These are phyloP conservation scores for Talaromyces pinophilus DNA, from an alignment of 2,329 filamentous ascomycete species.

Conservation along the genomic window DNA sequence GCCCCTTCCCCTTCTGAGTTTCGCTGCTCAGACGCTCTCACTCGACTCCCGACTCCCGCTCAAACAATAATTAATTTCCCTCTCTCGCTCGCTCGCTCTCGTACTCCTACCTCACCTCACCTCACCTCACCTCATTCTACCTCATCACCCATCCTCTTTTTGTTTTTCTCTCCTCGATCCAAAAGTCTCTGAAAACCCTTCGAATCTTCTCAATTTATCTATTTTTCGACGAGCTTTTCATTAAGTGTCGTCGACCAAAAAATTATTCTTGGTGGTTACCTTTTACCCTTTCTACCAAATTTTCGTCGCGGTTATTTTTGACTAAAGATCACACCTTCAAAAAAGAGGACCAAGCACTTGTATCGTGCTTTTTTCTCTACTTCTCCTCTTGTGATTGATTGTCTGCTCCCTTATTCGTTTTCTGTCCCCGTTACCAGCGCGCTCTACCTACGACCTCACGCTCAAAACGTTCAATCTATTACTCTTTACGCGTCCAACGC, in stretches of 20 bases:
- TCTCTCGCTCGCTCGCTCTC: conserved; percentile 14
- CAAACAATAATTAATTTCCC: conserved; percentile 15
- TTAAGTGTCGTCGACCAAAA: conserved; percentile 50
- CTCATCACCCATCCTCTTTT: conserved; percentile 20
- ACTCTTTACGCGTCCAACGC: background rate
- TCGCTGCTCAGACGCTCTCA: conserved; percentile 10
- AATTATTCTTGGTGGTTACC: conserved; percentile 29
- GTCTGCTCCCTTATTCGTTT: conserved; percentile 6
- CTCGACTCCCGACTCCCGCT: conserved; percentile 19
- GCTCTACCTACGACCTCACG: conserved; percentile 8
- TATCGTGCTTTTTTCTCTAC: conserved; percentile 16
- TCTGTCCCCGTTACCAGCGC: conserved; percentile 6
- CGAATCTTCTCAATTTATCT: conserved; percentile 26
- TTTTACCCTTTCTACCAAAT: conserved; percentile 6
- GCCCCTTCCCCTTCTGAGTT: conserved; percentile 3
- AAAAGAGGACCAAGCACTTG: conserved; percentile 14
- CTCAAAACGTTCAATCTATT: background rate
- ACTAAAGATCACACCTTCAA: conserved; percentile 10
- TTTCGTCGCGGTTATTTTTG: conserved; percentile 25
- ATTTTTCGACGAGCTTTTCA: conserved; percentile 52
- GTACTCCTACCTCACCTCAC: conserved; percentile 23
- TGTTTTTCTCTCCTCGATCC: conserved; percentile 18
- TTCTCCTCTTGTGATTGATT: background rate
- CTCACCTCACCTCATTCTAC: conserved; percentile 26
- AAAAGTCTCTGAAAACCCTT: conserved; percentile 25